phyloP scores from a whole-genome alignment of 2,329 filamentous ascomycete genomes.

The Nakataea oryzae region DNA sequence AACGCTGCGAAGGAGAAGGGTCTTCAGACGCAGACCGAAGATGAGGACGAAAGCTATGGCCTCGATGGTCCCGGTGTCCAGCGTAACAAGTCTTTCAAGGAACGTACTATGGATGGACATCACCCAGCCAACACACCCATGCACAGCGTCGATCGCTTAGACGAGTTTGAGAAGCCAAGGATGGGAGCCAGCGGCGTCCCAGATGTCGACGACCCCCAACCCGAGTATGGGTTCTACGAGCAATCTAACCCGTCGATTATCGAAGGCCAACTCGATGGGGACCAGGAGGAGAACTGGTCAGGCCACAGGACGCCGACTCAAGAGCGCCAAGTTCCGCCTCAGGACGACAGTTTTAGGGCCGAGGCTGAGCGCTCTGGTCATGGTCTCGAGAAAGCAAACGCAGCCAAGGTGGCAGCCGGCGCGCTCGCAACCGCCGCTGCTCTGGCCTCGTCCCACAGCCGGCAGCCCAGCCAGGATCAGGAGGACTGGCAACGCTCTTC shows the following conservation, averaged over 20 bases:
- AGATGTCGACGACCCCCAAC: constrained; percentile 58
- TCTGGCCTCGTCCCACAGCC: constrained; percentile 35
- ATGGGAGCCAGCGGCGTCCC: constrained; percentile 64
- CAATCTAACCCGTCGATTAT: constrained; percentile 81
- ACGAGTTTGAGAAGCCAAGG: constrained; percentile 37
- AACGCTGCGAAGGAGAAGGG: constrained; percentile 36
- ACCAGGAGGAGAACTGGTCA: constrained; percentile 16
- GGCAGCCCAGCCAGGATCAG: constrained; percentile 44
- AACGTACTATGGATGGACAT: constrained; percentile 47
- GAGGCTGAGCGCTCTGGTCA: constrained; percentile 22
- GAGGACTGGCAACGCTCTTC: constrained; percentile 56
- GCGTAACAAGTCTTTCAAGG: constrained; percentile 56
- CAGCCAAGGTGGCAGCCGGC: constrained; percentile 37
- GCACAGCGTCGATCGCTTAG: constrained; percentile 48
- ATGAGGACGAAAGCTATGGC: constrained; percentile 19
- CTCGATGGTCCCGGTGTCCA: constrained; percentile 35
- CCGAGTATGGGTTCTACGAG: constrained; percentile 68
- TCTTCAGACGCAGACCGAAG: constrained; percentile 24
- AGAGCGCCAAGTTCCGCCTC: constrained; percentile 17
- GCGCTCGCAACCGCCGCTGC: constrained; percentile 40
- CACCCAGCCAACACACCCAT: constrained; percentile 44
- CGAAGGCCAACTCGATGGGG: constrained; percentile 57
- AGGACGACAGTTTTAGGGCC: constrained; percentile 19
- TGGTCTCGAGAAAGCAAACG: constrained; percentile 20
- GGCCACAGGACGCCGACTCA: constrained; percentile 21